Percentiles rank a stretch among this genome's conserved stretches.
Conservation (phyloP, 164 flowering plant species). For the Cinnamomum micranthum region DNA sequence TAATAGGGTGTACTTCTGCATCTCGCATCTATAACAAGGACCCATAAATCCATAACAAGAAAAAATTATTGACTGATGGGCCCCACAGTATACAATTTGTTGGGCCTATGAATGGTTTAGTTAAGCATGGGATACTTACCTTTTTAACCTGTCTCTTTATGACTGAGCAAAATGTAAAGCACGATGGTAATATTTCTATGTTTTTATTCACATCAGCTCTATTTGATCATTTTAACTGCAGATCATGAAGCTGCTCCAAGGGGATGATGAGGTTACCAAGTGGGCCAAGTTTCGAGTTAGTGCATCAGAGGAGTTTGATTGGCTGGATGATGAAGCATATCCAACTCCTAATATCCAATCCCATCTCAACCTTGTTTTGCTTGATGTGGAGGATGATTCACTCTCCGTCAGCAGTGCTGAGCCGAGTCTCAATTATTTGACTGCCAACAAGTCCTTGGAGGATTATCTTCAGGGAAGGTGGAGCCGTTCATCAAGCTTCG, state of each 20-base stretch:
- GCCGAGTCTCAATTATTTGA: conserved; percentile 30
- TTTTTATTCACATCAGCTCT: neutral
- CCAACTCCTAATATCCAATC: conserved; percentile 57
- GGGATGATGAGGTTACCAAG: conserved; percentile 57
- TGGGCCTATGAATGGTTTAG: neutral
- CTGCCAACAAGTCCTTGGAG: conserved; percentile 43
- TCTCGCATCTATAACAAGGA: too few species aligned
- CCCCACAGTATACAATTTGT: neutral
- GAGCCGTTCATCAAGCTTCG: conserved; percentile 89
- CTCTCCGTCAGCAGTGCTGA: conserved; percentile 63
- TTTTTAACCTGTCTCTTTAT: neutral
- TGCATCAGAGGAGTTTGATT: conserved; percentile 46
- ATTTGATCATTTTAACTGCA: conserved; percentile 17
- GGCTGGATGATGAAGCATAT: conserved; percentile 45
- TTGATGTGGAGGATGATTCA: conserved; percentile 77
- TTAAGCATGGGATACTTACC: neutral
- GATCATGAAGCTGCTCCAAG: conserved; percentile 84
- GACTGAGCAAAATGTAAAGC: conserved; percentile 68
- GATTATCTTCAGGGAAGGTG: conserved; percentile 83
- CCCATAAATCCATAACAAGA: too few species aligned
- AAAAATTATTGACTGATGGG: neutral
- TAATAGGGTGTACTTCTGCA: neutral
- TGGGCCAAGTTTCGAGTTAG: conserved; percentile 68
- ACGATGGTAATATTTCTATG: conserved; percentile 64
- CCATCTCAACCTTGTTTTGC: conserved; percentile 78